phyloP scores from a whole-genome alignment of 345 rosid species.

The Eucalyptus regnans region DNA sequence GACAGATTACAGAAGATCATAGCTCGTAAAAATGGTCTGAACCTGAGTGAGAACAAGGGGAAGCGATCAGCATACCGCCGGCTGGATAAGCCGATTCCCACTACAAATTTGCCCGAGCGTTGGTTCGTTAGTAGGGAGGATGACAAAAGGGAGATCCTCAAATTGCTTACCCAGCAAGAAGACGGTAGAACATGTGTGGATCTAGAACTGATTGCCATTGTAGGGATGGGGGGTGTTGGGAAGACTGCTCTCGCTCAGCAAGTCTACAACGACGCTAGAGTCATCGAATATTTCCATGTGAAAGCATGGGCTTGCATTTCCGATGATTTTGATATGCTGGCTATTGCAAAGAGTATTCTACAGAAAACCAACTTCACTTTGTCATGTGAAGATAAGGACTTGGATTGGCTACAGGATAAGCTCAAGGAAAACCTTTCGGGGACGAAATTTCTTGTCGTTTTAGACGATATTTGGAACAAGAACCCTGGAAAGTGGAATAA shows the following conservation, averaged over 20 bases:
- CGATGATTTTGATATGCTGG: neutral
- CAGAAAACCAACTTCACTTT: neutral
- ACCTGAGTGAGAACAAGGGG: neutral
- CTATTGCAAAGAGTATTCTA: neutral
- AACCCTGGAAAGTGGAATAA: rapidly evolving
- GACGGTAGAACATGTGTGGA: too few relatives aligned
- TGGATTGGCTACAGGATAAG: neutral
- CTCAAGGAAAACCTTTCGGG: rapidly evolving
- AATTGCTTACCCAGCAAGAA: neutral
- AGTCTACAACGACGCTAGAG: too few relatives aligned
- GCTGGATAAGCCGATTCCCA: neutral
- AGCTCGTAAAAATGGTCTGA: neutral
- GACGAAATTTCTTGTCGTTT: too few relatives aligned
- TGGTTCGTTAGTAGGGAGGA: neutral
- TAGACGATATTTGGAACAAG: rapidly evolving
- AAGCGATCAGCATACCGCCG: too few relatives aligned
- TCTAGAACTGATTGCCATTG: neutral
- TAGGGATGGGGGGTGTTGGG: conserved; percentile 1
- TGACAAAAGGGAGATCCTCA: neutral
- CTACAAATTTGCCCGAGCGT: neutral
- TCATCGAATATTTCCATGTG: too few relatives aligned
- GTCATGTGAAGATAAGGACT: neutral
- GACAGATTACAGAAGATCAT: neutral
- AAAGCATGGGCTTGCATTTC: conserved; percentile 1
- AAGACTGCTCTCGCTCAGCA: conserved; percentile 6